Evolutionary conservation across 2,329 filamentous ascomycete genomes (phyloP).

Genomic region (Setomelanomma holmii): DNA sequence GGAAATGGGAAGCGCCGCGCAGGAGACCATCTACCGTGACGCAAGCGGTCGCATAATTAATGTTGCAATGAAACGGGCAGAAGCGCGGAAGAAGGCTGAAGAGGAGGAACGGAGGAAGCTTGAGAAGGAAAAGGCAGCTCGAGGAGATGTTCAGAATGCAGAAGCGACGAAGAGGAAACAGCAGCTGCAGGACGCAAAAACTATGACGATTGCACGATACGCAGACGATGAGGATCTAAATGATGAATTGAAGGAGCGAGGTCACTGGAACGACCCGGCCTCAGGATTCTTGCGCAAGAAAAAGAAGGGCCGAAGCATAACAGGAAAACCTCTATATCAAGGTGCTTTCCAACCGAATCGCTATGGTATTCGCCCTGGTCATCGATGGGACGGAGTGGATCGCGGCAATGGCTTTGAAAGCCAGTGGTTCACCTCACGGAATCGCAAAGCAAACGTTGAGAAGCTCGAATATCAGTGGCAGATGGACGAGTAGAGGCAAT

Average conservation of each 20-base stretch:
- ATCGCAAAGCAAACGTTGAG: constrained; percentile 76
- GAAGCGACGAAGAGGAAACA: constrained; percentile 70
- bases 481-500: constrained; percentile 90
- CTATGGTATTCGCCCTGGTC: constrained; percentile 90
- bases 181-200: constrained; percentile 78
- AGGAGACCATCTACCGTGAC: constrained; percentile 91
- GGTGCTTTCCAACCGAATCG: constrained; percentile 87
- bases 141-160: constrained; percentile 83
- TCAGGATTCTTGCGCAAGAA: constrained; percentile 73
- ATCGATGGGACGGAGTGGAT: constrained; percentile 97
- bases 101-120: constrained; percentile 70
- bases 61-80: constrained; percentile 86
- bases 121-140: constrained; percentile 72
- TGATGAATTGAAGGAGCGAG: constrained; percentile 74
- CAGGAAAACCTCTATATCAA: constrained; percentile 73
- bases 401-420: constrained; percentile 91
- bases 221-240: constrained; percentile 91
- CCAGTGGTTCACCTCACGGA: constrained; percentile 88
- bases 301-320: constrained; percentile 53
- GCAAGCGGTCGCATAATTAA: constrained; percentile 95
- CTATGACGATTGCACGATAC: constrained; percentile 78
- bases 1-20: constrained; percentile 49
- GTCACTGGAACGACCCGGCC: constrained; percentile 95
- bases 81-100: constrained; percentile 80
- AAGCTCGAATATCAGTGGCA: constrained; percentile 92